phyloP scores from a whole-genome alignment of 768 basidiomycete species.

The Tephrocybe sp. region DNA sequence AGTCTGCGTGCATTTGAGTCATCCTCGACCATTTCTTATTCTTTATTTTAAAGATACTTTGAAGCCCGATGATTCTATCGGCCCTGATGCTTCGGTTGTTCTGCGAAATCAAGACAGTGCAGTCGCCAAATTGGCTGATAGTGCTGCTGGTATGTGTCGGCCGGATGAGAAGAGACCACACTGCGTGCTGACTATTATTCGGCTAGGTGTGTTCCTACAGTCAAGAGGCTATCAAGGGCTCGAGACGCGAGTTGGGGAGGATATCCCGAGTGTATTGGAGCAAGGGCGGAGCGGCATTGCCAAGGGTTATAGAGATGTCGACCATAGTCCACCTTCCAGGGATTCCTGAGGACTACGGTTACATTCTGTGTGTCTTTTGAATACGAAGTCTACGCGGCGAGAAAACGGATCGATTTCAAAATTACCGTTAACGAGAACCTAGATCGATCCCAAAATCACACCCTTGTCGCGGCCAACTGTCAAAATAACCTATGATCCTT shows the following conservation, averaged over 20 bases:
- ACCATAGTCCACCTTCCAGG: too few species aligned
- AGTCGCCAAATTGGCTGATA: conserved; percentile 55
- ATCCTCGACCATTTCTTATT: not conserved
- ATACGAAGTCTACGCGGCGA: too few species aligned
- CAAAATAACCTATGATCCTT: too few species aligned
- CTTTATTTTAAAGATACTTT: not conserved
- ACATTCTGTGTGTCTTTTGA: too few species aligned
- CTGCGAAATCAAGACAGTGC: conserved; percentile 65
- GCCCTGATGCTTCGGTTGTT: conserved; percentile 35
- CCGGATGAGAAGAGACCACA: not conserved
- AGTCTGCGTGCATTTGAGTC: not conserved
- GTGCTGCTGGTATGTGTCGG: conserved; percentile 62
- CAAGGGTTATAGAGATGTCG: conserved; percentile 74
- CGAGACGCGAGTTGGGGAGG: conserved; percentile 74
- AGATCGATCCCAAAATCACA: too few species aligned
- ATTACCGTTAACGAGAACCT: too few species aligned
- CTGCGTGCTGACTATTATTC: not conserved
- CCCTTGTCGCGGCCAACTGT: too few species aligned
- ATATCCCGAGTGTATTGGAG: conserved; percentile 79
- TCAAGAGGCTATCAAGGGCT: conserved; percentile 78
- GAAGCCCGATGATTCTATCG: conserved; percentile 6
- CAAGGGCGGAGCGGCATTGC: conserved; percentile 92
- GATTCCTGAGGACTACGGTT: too few species aligned
- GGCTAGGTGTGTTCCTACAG: conserved; percentile 67
- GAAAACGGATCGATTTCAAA: too few species aligned